Percentiles rank a stretch among this genome's conserved stretches.
phyloP scores from a whole-genome alignment of 352 stramenopile genomes.

The Poterioochromonas sp. region DNA sequence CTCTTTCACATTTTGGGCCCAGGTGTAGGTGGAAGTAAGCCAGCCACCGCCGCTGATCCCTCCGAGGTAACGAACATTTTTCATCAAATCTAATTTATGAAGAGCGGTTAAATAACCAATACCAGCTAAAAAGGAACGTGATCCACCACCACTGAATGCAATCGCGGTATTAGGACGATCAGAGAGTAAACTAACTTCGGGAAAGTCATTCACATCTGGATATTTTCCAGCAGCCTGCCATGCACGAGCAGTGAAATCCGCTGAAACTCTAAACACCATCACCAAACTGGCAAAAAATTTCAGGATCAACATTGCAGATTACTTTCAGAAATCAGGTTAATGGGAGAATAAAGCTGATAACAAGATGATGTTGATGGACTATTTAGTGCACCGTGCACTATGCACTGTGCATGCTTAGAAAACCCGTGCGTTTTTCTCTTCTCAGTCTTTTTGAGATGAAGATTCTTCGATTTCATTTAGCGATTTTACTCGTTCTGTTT shows the following conservation, averaged over 20 bases:
- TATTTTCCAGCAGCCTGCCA: slow-evolving; percentile 20
- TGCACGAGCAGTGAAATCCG: background rate
- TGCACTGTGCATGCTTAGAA: too few species aligned
- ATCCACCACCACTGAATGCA: slow-evolving; percentile 1
- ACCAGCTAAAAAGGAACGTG: background rate
- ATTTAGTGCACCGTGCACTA: too few species aligned
- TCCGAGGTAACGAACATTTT: slow-evolving; percentile 12
- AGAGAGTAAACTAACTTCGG: background rate
- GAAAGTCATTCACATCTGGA: slow-evolving; percentile 23
- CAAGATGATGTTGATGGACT: too few species aligned
- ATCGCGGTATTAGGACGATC: slow-evolving; percentile 15
- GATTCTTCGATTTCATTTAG: too few species aligned
- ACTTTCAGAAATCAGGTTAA: too few species aligned
- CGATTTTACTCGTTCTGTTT: too few species aligned
- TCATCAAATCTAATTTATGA: slow-evolving; percentile 28
- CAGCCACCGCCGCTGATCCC: slow-evolving; percentile 23
- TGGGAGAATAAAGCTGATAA: too few species aligned
- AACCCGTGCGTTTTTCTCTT: too few species aligned
- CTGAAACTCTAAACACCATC: background rate
- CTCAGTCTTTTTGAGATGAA: too few species aligned
- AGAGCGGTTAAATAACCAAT: slow-evolving; percentile 19
- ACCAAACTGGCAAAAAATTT: background rate
- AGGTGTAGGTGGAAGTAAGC: background rate
- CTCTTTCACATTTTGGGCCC: background rate
- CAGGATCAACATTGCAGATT: background rate